A percentile compares a stretch with the other conserved stretches of the same genome.
These are phyloP conservation scores for Myxozyma mucilagina DNA, from an alignment of 805 yeast species.

Conservation along the genomic window DNA sequence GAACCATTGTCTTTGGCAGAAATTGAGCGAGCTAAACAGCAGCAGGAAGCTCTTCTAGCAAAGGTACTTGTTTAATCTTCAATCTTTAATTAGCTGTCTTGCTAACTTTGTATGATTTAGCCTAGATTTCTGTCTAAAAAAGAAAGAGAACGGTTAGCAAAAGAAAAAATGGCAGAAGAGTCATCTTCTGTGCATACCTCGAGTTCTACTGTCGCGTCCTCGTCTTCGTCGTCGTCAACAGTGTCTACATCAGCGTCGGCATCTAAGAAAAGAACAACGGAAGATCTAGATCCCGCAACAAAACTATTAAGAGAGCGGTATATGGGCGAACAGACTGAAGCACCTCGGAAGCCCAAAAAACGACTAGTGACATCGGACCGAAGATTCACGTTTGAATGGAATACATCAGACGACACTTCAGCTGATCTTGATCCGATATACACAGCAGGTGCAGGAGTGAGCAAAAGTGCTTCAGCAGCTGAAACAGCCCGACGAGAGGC, in stretches of 20 bases:
- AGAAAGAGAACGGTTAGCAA: slow-evolving; percentile 46
- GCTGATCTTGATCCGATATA: slow-evolving; percentile 47
- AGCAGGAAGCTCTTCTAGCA: slow-evolving; percentile 25
- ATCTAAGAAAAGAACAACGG: too few species aligned
- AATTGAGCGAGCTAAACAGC: slow-evolving; percentile 32
- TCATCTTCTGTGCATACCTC: not conserved
- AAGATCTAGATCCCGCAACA: slow-evolving; percentile 4
- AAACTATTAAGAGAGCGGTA: slow-evolving; percentile 27
- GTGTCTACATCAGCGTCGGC: not conserved
- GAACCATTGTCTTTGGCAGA: slow-evolving; percentile 40
- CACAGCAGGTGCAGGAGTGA: slow-evolving; percentile 18
- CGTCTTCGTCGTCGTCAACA: not conserved
- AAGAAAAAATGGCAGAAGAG: slow-evolving; percentile 31
- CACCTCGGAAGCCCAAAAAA: slow-evolving; percentile 15
- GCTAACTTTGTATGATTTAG: slow-evolving; percentile 8
- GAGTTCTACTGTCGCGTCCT: not conserved
- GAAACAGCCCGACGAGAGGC: slow-evolving; percentile 14
- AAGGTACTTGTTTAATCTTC: slow-evolving; percentile 15
- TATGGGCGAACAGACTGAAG: slow-evolving; percentile 20
- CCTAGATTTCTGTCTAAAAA: slow-evolving; percentile 51
- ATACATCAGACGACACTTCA: slow-evolving; percentile 64
- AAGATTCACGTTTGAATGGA: slow-evolving; percentile 71
- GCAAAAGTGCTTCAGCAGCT: slow-evolving; percentile 1
- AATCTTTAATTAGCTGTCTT: not conserved
- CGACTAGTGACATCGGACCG: slow-evolving; percentile 31